phyloP scores from a whole-genome alignment of 768 basidiomycete species.

The Pseudohyphozyma bogoriensis region DNA sequence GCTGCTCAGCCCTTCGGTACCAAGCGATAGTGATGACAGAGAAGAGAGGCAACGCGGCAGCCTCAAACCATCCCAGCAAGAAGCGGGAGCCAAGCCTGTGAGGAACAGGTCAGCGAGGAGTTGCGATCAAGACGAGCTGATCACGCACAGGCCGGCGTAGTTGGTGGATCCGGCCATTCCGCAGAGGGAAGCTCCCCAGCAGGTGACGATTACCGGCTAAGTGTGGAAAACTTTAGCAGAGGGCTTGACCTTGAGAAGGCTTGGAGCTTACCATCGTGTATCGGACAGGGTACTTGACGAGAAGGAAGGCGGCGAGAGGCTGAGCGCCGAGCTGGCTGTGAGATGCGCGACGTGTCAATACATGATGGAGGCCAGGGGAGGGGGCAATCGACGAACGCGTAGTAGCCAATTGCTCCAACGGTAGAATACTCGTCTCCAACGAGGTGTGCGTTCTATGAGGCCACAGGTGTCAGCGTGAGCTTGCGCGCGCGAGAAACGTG shows the following conservation, averaged over 20 bases:
- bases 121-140: no score
- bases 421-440: conserved; percentile 31
- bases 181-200: conserved; percentile 28
- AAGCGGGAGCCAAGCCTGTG: conserved; percentile 37
- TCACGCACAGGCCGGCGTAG: no score
- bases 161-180: conserved; percentile 34
- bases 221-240: no score
- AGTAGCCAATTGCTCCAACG: conserved; percentile 24
- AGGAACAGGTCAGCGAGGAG: no score
- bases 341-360: no score
- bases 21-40: conserved; percentile 35
- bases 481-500: no score
- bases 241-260: conserved; percentile 21
- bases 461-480: no score
- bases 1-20: conserved; percentile 34
- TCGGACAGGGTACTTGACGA: conserved; percentile 14
- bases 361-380: background rate
- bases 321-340: conserved; percentile 5
- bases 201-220: no score
- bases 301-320: conserved; percentile 21
- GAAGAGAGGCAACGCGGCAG: conserved; percentile 38
- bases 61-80: conserved; percentile 39
- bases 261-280: no score
- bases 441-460: conserved; percentile 22
- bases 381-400: conserved; percentile 5